These are phyloP conservation scores for Allium fistulosum DNA, from an alignment of 106 monocot species.

Conservation along the genomic window DNA sequence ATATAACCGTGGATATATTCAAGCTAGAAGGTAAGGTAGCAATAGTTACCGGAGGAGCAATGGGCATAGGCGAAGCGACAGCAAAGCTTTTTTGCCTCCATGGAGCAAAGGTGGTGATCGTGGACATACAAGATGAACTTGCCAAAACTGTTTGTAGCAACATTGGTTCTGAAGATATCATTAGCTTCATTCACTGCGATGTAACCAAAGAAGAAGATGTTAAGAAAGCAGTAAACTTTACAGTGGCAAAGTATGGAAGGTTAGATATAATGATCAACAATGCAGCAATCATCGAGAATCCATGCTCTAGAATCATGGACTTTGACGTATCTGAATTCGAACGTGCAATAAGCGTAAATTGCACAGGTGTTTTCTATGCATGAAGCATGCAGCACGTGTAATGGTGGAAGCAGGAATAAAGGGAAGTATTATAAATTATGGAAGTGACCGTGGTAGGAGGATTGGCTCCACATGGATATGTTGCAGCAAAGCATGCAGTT, in stretches of 20 bases:
- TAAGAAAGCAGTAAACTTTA: conserved; percentile 12
- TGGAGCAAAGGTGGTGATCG: conserved; percentile 37
- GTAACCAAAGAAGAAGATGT: conserved; percentile 29
- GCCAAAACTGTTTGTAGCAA: conserved; percentile 19
- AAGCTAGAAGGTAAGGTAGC: conserved; percentile 65
- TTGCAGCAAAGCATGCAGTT: conserved; percentile 47
- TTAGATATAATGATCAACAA: conserved; percentile 45
- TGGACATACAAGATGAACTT: conserved; percentile 42
- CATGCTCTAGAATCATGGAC: no score
- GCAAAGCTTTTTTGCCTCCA: conserved; percentile 31
- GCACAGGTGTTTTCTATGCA: conserved; percentile 52
- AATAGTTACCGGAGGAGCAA: conserved; percentile 51
- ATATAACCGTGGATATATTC: background rate
- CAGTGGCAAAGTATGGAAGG: conserved; percentile 16
- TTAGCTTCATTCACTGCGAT: conserved; percentile 26
- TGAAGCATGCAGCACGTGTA: conserved; percentile 51
- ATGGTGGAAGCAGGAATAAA: conserved; percentile 21
- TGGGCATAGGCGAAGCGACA: conserved; percentile 50
- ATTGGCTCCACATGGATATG: conserved; percentile 45
- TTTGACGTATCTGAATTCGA: no score
- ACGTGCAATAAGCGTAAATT: conserved; percentile 44
- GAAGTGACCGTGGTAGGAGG: conserved; percentile 38
- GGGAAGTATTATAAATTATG: conserved; percentile 48
- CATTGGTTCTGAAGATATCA: conserved; percentile 7
- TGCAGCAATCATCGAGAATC: conserved; percentile 7